phyloP scores from a whole-genome alignment of 768 basidiomycete species.

The Mrakia frigida region DNA sequence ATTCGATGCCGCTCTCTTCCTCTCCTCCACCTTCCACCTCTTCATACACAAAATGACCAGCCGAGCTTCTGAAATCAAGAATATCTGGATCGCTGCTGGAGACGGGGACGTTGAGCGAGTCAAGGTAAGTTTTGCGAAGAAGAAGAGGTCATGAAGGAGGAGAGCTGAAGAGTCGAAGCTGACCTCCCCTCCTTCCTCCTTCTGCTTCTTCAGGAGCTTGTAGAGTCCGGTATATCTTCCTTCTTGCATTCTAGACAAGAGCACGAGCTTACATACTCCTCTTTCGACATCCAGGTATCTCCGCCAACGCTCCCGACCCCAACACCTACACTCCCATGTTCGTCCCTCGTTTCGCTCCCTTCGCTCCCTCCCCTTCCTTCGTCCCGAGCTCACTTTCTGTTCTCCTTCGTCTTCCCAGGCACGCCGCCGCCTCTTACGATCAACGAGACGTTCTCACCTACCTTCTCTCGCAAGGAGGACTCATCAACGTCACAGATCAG shows the following conservation, averaged over 20 bases:
- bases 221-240: conserved; percentile 26
- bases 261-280: background rate
- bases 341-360: conserved; percentile 2
- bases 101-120: conserved; percentile 81
- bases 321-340: conserved; percentile 33
- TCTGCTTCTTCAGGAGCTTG: conserved; percentile 18
- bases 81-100: conserved; percentile 89
- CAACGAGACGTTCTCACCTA: conserved; percentile 71
- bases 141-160: background rate
- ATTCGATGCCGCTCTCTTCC: no score
- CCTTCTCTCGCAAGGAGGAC: conserved; percentile 74
- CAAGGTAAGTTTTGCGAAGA: conserved; percentile 49
- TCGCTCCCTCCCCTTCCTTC: conserved; percentile 34
- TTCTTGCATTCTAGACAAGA: background rate
- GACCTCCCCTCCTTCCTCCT: background rate
- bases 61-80: conserved; percentile 41
- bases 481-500: conserved; percentile 76
- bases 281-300: background rate
- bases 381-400: conserved; percentile 32
- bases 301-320: conserved; percentile 26
- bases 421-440: conserved; percentile 89
- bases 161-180: conserved; percentile 1
- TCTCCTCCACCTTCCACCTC: background rate
- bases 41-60: conserved; percentile 22
- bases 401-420: conserved; percentile 51